Conservation (phyloP, 768 basidiomycete genomes). For the Pulveroboletus sp. region DNA sequence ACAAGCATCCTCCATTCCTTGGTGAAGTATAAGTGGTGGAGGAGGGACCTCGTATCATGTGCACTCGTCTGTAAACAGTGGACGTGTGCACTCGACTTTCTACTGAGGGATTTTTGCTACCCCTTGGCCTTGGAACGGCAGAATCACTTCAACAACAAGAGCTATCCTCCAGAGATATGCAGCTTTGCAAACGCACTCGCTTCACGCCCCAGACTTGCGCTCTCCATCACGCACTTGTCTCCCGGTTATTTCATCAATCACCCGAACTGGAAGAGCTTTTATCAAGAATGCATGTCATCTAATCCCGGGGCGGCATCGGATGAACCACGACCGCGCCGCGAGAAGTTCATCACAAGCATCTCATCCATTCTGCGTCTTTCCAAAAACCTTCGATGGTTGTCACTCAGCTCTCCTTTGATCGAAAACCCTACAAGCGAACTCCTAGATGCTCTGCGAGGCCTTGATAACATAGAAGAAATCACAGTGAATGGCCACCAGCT, state of each 20-base stretch:
- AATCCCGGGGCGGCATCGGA: no score
- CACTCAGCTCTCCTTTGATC: neutral
- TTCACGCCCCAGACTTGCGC: no score
- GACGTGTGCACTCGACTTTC: neutral
- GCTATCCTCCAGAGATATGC: neutral
- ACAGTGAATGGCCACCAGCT: neutral
- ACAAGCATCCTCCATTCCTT: neutral
- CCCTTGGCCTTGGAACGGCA: neutral
- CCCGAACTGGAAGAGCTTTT: neutral
- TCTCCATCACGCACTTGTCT: neutral
- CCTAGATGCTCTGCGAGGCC: neutral
- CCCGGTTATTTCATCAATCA: neutral
- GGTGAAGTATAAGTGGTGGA: neutral
- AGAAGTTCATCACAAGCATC: neutral
- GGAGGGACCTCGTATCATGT: neutral
- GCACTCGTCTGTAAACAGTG: slow-evolving; percentile 1
- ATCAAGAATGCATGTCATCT: neutral
- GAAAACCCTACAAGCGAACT: neutral
- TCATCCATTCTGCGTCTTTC: neutral
- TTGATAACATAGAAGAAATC: neutral
- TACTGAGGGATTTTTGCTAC: neutral
- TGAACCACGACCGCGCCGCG: neutral
- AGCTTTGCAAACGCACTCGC: neutral
- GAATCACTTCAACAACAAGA: no score
- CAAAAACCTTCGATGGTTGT: neutral